These are phyloP conservation scores for Heterobasidion annosum DNA, from an alignment of 1,284 basidiomycete genomes.

Conservation along the genomic window DNA sequence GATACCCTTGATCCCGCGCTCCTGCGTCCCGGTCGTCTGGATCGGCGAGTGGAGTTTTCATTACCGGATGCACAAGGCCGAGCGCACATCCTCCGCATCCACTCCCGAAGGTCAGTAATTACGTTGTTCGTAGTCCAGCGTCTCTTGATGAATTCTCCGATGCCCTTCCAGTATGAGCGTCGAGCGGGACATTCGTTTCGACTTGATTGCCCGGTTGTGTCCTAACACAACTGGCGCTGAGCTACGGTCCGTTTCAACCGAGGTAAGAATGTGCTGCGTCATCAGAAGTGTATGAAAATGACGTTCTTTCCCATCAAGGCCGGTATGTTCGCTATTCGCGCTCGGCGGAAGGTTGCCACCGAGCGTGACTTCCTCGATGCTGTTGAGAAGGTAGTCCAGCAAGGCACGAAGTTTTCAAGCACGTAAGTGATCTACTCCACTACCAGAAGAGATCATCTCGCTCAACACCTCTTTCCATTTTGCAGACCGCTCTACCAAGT, in stretches of 20 bases:
- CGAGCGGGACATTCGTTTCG: constrained; percentile 95
- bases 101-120: constrained; percentile 76
- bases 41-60: constrained; percentile 94
- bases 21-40: constrained; percentile 91
- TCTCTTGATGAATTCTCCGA: constrained; percentile 5
- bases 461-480: background rate
- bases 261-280: constrained; percentile 39
- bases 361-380: constrained; percentile 98
- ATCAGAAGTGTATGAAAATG: constrained; percentile 3
- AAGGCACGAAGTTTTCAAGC: constrained; percentile 95
- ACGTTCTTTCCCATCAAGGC: constrained; percentile 39
- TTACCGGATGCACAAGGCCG: constrained; percentile 95
- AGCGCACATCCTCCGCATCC: constrained; percentile 94
- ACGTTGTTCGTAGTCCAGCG: constrained; percentile 2
- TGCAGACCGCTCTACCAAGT: constrained; percentile 32
- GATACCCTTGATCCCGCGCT: constrained; percentile 98
- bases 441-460: background rate
- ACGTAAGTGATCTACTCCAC: constrained; percentile 45
- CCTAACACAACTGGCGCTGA: constrained; percentile 99
- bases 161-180: constrained; percentile 78
- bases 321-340: constrained; percentile 99
- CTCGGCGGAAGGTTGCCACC: constrained; percentile 92
- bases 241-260: constrained; percentile 92
- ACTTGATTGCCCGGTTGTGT: constrained; percentile 93
- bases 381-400: constrained; percentile 96